Evolutionary conservation across 345 rosid species (phyloP).

Genomic region (Aegle marmelos): DNA sequence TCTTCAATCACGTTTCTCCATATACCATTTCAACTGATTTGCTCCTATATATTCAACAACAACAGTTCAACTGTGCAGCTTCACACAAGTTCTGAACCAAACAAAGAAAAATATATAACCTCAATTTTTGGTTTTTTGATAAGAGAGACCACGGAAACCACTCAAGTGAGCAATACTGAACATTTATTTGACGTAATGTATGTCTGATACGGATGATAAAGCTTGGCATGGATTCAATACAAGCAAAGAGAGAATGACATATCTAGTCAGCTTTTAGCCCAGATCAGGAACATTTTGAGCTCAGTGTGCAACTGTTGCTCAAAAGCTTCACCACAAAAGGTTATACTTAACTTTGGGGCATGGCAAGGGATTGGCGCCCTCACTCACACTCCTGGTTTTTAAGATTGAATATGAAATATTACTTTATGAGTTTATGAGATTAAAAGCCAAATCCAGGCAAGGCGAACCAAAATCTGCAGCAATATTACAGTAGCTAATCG

Average conservation of each 20-base stretch:
- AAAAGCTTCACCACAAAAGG: neutral
- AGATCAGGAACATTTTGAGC: neutral
- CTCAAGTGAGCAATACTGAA: neutral
- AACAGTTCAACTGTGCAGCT: no score
- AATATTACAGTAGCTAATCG: neutral
- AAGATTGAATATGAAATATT: neutral
- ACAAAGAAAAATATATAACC: no score
- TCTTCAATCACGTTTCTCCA: no score
- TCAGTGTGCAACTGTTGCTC: neutral
- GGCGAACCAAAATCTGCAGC: neutral
- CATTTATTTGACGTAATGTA: neutral
- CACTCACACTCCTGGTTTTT: neutral
- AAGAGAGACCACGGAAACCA: no score
- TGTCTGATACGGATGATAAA: neutral
- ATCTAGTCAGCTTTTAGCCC: neutral
- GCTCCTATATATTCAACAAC: no score
- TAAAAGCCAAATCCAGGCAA: neutral
- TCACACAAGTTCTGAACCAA: no score
- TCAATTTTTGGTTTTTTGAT: no score
- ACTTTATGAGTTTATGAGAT: neutral
- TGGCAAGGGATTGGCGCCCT: neutral
- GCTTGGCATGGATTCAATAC: neutral
- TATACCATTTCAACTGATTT: no score
- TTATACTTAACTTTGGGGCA: neutral
- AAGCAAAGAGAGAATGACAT: neutral